Base-by-base conservation (phyloP, 139 green algal genomes). In the Coelastrella sp. region DNA sequence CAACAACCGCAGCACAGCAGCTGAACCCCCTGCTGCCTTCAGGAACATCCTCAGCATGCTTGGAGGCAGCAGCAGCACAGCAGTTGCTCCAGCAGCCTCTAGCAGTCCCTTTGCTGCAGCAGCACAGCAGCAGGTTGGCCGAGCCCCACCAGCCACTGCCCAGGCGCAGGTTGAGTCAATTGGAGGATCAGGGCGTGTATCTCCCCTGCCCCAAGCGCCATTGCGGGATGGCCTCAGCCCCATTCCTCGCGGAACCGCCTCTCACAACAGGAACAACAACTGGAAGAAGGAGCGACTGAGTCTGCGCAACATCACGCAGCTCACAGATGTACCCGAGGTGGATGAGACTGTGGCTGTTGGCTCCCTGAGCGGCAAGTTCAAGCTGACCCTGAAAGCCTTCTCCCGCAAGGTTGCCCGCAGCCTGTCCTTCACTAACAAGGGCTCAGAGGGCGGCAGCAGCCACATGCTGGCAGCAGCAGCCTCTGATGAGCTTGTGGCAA, bases 401-500 rank as follows among this genome's bases (percentile, higher is more conserved):
- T 85, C 60, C 11, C 83, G 87, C 19, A 94, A 94, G 82, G 92
- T 94, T 20, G 92, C 92, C 0, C 87, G 89, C 83, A 90, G 78
- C 59, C 72, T 94, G 12, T 83, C 49, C 20, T 91, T 94, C 82
- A 87, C 89, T 7, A 73, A 72, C 14, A 74, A 82, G 20, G n/a
- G 58, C 14, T 20, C 49, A 25, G 85, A 24, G 22, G 58, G 58
- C 5, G 73, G 72, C 84, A 81, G 68, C 68, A 79, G 84, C 84
- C 11, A 27, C 35, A 63, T 11, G 35, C 8, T 27, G 56, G 56
- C 72, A 27, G 59, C 82, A 56, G 24, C 60, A n/a, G 82, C 58
- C 4, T 73, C 56, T n/a, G 20, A 12, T 17, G 68, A 24, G 15
- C 24, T 22, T 72, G 25, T 27, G 57, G 83, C 49, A n/a, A 78